These are phyloP conservation scores for Hansenula sp. DNA, from an alignment of 1,139 yeast species.

Conservation along the genomic window DNA sequence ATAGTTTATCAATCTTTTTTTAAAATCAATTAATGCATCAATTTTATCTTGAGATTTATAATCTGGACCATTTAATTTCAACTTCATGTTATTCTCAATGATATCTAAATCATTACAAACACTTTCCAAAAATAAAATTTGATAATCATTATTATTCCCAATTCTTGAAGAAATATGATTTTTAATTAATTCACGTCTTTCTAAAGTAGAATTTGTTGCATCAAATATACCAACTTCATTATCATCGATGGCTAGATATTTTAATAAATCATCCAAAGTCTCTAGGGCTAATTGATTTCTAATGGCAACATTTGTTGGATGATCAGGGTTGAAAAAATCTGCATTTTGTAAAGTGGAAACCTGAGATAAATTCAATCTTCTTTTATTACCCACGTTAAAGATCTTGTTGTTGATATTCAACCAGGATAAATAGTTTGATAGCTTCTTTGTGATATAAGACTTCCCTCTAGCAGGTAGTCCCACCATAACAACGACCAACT, in stretches of 20 bases:
- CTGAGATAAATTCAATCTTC: conserved; percentile 58
- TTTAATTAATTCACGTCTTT: conserved; percentile 61
- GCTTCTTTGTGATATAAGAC: conserved; percentile 76
- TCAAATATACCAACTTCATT: conserved; percentile 90
- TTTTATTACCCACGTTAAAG: conserved; percentile 82
- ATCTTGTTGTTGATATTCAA: conserved; percentile 74
- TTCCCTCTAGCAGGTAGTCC: conserved; percentile 89
- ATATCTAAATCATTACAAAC: conserved; percentile 68
- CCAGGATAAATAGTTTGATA: conserved; percentile 78
- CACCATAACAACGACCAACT: conserved; percentile 81
- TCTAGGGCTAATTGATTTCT: conserved; percentile 88
- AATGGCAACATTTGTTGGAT: conserved; percentile 52
- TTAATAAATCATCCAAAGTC: conserved; percentile 70
- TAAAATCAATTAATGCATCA: conserved; percentile 67
- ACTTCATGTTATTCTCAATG: conserved; percentile 67
- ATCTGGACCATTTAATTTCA: conserved; percentile 84
- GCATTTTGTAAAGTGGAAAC: conserved; percentile 44
- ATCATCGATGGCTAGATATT: conserved; percentile 62
- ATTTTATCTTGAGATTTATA: conserved; percentile 71
- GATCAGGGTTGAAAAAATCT: conserved; percentile 59
- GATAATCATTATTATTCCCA: conserved; percentile 57
- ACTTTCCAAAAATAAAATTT: conserved; percentile 74
- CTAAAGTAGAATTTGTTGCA: conserved; percentile 79
- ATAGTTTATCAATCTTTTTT: conserved; percentile 68
- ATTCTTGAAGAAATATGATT: too few relatives aligned